Base-by-base conservation (phyloP, 177 flowering plant genomes). In the Tripterygium wilfordii region DNA sequence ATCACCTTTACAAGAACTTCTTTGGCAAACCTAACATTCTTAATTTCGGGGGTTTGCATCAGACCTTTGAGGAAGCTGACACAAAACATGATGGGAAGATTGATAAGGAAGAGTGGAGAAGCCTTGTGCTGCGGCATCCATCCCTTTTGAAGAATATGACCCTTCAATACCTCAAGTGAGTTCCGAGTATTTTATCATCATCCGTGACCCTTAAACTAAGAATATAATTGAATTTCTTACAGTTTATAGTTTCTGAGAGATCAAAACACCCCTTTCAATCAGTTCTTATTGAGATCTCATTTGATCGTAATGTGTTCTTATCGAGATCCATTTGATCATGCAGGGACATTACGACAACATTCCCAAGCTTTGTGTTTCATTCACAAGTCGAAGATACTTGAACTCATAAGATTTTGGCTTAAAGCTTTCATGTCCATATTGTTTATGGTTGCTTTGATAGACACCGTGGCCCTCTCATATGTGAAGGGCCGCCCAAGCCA, bases 51-150 rank as follows among this genome's bases (percentile, higher is more conserved):
- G 21, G 24, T 33, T 53, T 51, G 10, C 45, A 35, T 43, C 64
- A 84, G 92, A 84, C 92, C 17, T 84, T 84, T 61, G 92, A 82
- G 60, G 92, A 84, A 66, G 87, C 91, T 25, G 91, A 83, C 57
- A 83, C 92, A 13, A 84, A 84, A 64, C 85, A 84, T 58, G 92
- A 84, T 29, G 92, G 91, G 26, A 80, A 68, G 66, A 83, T 83
- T 40, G 91, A 83, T 66, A 81, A 83, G 66, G 91, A 83, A 64
- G 91, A 83, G 60, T 83, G 91, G 91, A 69, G 91, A 57, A 83
- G 50, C 67, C 80, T 83, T 55, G 91, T 83, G 35, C 15, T 72
- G 62, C 71, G 79, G 16, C 85, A 83, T 64, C 87, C 85, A 38
- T 78, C 91, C 21, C 79, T 83, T 36, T 51, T 83, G 69, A 83